These are phyloP conservation scores for Jacaranda copaia DNA, from an alignment of 257 asterid genomes.

Conservation along the genomic window DNA sequence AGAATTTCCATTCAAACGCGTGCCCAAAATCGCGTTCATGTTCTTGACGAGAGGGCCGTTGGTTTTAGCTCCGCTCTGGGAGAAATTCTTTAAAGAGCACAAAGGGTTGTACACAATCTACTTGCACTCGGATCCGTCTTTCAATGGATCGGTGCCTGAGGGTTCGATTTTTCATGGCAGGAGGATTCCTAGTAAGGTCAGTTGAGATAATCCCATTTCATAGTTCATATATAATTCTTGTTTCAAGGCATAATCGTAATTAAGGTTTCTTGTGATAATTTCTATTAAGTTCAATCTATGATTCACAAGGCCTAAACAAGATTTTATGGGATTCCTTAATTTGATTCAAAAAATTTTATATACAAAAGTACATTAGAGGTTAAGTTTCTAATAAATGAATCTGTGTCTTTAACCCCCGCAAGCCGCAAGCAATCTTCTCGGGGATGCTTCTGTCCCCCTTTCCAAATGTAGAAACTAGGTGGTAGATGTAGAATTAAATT, in stretches of 20 bases:
- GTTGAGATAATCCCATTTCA: neutral
- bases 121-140: slow-evolving; percentile 68
- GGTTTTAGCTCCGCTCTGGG: slow-evolving; percentile 70
- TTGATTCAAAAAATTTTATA: no score
- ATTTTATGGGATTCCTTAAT: no score
- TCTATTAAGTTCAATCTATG: no score
- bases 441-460: neutral
- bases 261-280: no score
- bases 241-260: neutral
- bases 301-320: no score
- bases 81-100: slow-evolving; percentile 61
- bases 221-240: neutral
- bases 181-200: slow-evolving; percentile 85
- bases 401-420: neutral
- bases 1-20: slow-evolving; percentile 41
- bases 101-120: slow-evolving; percentile 60
- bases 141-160: slow-evolving; percentile 52
- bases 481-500: slow-evolving; percentile 12
- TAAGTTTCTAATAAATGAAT: neutral
- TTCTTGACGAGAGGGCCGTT: slow-evolving; percentile 64
- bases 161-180: slow-evolving; percentile 71
- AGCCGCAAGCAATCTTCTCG: neutral
- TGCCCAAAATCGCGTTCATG: slow-evolving; percentile 71
- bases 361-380: neutral
- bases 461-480: neutral